Evolutionary conservation across 352 stramenopile species (phyloP).

Genomic region (Pythium phragmitis): DNA sequence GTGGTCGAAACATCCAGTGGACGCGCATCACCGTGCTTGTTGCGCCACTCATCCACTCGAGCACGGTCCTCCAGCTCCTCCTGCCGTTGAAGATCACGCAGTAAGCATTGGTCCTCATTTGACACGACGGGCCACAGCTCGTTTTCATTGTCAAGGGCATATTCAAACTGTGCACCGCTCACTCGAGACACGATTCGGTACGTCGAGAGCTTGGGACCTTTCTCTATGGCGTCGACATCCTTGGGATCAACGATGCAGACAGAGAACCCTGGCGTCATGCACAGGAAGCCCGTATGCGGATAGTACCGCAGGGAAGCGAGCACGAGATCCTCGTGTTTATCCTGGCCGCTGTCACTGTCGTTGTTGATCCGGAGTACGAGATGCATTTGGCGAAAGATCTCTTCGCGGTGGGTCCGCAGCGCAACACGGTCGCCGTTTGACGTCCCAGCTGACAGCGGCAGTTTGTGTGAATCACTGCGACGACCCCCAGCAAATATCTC

Average conservation of each 20-base stretch:
- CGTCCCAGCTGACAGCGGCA: too few species aligned
- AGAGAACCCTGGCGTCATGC: constrained; percentile 58
- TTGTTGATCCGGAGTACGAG: constrained; percentile 42
- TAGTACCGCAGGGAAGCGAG: constrained; percentile 57
- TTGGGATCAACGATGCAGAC: constrained; percentile 33
- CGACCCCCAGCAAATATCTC: background rate
- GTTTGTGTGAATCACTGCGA: background rate
- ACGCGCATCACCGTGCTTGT: constrained; percentile 14
- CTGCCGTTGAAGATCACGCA: constrained; percentile 42
- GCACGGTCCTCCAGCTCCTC: constrained; percentile 40
- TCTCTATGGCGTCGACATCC: constrained; percentile 35
- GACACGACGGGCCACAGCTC: constrained; percentile 47
- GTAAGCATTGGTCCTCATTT: constrained; percentile 35
- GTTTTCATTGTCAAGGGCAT: constrained; percentile 57
- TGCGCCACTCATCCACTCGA: constrained; percentile 33
- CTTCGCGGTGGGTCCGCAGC: constrained; percentile 47
- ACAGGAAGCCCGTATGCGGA: constrained; percentile 48
- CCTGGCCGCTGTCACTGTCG: background rate
- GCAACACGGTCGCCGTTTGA: constrained; percentile 31
- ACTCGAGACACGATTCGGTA: constrained; percentile 34
- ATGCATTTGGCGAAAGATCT: constrained; percentile 62
- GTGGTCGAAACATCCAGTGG: background rate
- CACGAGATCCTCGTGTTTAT: constrained; percentile 30
- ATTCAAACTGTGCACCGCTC: constrained; percentile 51
- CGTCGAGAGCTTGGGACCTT: constrained; percentile 45